Percentiles rank a stretch among this genome's conserved stretches.
Evolutionary conservation across 441 rosid species (phyloP).

Genomic region (Populus hybrid): DNA sequence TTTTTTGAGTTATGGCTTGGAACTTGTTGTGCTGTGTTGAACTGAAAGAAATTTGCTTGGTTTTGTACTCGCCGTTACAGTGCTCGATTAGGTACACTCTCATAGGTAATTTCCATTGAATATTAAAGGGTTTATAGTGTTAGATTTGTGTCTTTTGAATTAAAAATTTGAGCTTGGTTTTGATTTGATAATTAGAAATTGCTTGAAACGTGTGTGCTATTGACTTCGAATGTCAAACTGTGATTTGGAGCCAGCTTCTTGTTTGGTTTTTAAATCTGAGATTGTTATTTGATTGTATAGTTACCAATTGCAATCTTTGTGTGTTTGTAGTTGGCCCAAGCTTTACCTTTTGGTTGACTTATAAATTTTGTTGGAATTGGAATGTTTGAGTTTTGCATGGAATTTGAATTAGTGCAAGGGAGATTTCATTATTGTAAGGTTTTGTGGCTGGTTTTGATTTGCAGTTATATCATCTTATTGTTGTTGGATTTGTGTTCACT

Average conservation of each 20-base stretch:
- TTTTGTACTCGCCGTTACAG: not conserved
- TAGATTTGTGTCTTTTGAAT: not conserved
- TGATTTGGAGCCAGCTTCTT: not conserved
- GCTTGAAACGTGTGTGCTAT: not conserved
- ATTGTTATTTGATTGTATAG: not conserved
- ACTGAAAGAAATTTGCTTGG: not conserved
- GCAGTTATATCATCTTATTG: not conserved
- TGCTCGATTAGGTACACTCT: not conserved
- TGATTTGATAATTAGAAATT: not conserved
- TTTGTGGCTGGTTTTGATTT: conserved; percentile 7
- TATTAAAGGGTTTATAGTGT: not conserved
- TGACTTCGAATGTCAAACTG: not conserved
- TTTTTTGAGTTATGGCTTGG: not conserved
- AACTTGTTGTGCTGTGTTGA: not conserved
- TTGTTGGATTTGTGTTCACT: conserved; percentile 1
- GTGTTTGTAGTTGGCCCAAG: not conserved
- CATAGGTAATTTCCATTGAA: not conserved
- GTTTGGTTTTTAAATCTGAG: not conserved
- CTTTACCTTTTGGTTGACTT: not conserved
- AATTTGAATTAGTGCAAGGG: not conserved
- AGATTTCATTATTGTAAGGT: not conserved
- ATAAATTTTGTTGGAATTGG: not conserved
- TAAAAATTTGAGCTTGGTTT: not conserved
- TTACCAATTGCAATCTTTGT: not conserved
- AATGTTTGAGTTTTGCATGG: not conserved